phyloP scores from a whole-genome alignment of 148 eudicot genomes.

The Fallopia convolvulus region DNA sequence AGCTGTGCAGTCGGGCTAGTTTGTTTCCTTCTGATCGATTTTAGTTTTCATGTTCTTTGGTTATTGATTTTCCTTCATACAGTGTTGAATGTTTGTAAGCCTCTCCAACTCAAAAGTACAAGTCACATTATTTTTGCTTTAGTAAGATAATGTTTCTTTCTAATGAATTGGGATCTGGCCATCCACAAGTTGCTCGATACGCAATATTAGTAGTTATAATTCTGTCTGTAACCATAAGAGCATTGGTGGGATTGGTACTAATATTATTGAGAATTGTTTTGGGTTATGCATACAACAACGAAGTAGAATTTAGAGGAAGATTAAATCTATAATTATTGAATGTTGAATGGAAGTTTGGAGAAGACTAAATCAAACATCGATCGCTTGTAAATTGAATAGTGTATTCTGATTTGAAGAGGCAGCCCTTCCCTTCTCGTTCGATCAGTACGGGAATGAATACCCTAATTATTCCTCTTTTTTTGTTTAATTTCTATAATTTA shows the following conservation, averaged over 20 bases:
- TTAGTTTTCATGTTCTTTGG: not conserved
- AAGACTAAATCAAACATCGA: too few species aligned
- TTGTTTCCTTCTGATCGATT: not conserved
- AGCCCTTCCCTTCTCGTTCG: too few species aligned
- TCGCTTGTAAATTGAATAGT: too few species aligned
- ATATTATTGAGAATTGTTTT: constrained; percentile 21
- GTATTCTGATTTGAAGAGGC: too few species aligned
- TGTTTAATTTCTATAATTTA: too few species aligned
- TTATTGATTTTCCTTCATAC: not conserved
- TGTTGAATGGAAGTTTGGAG: too few species aligned
- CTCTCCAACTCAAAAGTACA: not conserved
- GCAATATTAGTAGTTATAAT: constrained; percentile 24
- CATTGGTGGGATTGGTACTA: constrained; percentile 22
- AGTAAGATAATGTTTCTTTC: not conserved
- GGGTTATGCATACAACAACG: constrained; percentile 36
- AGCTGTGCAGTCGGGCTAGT: constrained; percentile 73
- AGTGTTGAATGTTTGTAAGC: not conserved
- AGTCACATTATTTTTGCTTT: not conserved
- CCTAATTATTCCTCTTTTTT: too few species aligned
- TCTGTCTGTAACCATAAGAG: constrained; percentile 20
- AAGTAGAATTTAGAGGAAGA: too few species aligned
- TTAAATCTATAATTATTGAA: too few species aligned
- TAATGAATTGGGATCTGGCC: constrained; percentile 36
- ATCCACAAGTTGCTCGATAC: constrained; percentile 22
- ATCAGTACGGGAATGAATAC: too few species aligned